A percentile compares a stretch with the other conserved stretches of the same genome.
Evolutionary conservation across 306 rosid species (phyloP).

Genomic region (Purshia tridentata): DNA sequence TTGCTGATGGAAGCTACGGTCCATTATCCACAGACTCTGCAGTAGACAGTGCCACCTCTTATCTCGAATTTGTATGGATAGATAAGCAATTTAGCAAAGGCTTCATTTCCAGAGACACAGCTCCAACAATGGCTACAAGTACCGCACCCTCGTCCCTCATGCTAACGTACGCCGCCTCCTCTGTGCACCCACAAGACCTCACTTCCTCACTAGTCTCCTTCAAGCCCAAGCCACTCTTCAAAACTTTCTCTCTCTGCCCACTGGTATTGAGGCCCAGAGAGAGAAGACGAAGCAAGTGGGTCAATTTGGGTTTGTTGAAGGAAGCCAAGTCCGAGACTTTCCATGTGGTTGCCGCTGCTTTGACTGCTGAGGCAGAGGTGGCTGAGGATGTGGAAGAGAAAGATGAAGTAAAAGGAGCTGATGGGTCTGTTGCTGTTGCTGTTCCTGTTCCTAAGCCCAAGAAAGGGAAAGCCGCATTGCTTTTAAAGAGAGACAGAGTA

Average conservation of each 20-base stretch:
- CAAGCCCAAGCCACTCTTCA: slow-evolving; percentile 43
- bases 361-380: slow-evolving; percentile 58
- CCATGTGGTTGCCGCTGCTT: slow-evolving; percentile 44
- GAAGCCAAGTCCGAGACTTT: slow-evolving; percentile 23
- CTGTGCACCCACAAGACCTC: slow-evolving; percentile 47
- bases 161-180: slow-evolving; percentile 53
- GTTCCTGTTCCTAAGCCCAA: slow-evolving; percentile 53
- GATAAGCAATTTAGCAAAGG: neutral
- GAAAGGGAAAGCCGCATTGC: slow-evolving; percentile 91
- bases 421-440: slow-evolving; percentile 21
- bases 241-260: slow-evolving; percentile 42
- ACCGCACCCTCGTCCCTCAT: slow-evolving; percentile 61
- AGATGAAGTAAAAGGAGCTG: slow-evolving; percentile 33
- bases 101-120: neutral
- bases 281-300: slow-evolving; percentile 26
- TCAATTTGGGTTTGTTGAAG: slow-evolving; percentile 24
- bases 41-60: slow-evolving; percentile 12
- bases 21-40: neutral
- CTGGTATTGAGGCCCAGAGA: slow-evolving; percentile 33
- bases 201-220: slow-evolving; percentile 52
- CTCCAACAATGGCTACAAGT: slow-evolving; percentile 56
- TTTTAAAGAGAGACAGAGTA: slow-evolving; percentile 88
- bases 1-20: neutral
- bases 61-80: slow-evolving; percentile 24
- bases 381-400: slow-evolving; percentile 44